Evolutionary conservation across 179 eudicot genomes (phyloP).

Genomic region (Silene coronaria): DNA sequence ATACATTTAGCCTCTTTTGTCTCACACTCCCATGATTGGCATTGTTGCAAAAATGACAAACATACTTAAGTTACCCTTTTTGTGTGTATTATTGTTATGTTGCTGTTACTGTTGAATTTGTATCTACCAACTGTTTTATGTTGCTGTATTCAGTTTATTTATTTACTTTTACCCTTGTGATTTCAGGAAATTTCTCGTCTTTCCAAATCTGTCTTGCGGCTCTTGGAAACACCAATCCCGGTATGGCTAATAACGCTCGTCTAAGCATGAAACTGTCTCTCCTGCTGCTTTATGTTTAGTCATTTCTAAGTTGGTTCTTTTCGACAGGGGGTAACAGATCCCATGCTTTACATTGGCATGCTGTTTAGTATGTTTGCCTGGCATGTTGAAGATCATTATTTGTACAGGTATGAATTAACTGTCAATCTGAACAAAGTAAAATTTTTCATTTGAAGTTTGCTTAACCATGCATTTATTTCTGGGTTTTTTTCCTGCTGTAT

Average conservation of each 20-base stretch:
- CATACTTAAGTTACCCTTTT: not conserved
- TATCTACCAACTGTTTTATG: not conserved
- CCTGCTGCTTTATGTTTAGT: not conserved
- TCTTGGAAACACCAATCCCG: slow-evolving; percentile 72
- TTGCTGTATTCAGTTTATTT: not conserved
- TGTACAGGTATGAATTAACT: slow-evolving; percentile 57
- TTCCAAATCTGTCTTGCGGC: slow-evolving; percentile 73
- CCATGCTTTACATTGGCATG: slow-evolving; percentile 99
- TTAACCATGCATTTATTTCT: slow-evolving; percentile 10
- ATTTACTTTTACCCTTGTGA: slow-evolving; percentile 14
- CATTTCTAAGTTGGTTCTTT: slow-evolving; percentile 6
- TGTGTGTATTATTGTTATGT: not conserved
- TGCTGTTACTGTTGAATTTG: not conserved
- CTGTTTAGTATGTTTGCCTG: slow-evolving; percentile 99
- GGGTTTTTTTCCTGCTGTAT: slow-evolving; percentile 9
- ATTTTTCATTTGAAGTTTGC: not conserved
- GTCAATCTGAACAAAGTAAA: slow-evolving; percentile 8
- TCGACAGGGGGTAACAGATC: slow-evolving; percentile 92
- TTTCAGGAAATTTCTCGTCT: slow-evolving; percentile 85
- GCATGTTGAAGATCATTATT: slow-evolving; percentile 99
- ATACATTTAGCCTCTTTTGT: not conserved
- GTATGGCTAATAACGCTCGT: slow-evolving; percentile 31
- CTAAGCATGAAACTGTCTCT: not conserved
- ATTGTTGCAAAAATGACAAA: not conserved
- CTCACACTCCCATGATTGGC: not conserved